Conservation (phyloP, 108 stramenopile genomes). For the Cyclotella cryptica region DNA sequence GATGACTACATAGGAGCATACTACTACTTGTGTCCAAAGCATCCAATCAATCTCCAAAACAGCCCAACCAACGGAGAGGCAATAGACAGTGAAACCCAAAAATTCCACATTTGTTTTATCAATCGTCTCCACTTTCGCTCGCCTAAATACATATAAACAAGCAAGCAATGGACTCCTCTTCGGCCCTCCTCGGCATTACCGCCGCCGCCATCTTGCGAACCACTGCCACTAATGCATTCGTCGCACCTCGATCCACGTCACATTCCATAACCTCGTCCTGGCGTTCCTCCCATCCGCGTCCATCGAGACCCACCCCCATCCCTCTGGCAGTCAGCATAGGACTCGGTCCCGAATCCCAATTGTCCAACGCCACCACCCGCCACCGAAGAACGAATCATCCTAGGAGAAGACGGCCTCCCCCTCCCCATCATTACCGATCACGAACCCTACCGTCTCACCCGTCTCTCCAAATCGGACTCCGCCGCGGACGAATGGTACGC, state of each 20-base stretch:
- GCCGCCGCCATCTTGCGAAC: background rate
- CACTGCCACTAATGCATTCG: background rate
- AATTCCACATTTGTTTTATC: too few species aligned
- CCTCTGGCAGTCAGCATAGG: constrained; percentile 46
- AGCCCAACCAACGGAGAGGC: too few species aligned
- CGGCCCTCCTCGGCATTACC: background rate
- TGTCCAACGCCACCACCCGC: constrained; percentile 14
- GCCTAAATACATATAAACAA: too few species aligned
- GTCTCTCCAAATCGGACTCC: constrained; percentile 70
- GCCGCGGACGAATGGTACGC: constrained; percentile 83
- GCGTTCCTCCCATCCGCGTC: background rate
- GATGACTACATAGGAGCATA: too few species aligned
- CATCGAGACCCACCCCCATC: background rate
- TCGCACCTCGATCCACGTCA: background rate
- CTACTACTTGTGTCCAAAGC: too few species aligned
- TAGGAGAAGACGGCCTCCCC: constrained; percentile 36
- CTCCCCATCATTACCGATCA: constrained; percentile 62
- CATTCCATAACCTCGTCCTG: background rate
- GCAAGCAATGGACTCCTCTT: too few species aligned
- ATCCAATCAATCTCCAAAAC: too few species aligned
- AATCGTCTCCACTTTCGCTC: too few species aligned
- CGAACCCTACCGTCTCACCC: constrained; percentile 72
- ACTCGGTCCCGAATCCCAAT: constrained; percentile 39
- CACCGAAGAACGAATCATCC: constrained; percentile 25
- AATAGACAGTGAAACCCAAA: too few species aligned